phyloP scores from a whole-genome alignment of 2,329 filamentous ascomycete genomes.

The Colletotrichum magnum region DNA sequence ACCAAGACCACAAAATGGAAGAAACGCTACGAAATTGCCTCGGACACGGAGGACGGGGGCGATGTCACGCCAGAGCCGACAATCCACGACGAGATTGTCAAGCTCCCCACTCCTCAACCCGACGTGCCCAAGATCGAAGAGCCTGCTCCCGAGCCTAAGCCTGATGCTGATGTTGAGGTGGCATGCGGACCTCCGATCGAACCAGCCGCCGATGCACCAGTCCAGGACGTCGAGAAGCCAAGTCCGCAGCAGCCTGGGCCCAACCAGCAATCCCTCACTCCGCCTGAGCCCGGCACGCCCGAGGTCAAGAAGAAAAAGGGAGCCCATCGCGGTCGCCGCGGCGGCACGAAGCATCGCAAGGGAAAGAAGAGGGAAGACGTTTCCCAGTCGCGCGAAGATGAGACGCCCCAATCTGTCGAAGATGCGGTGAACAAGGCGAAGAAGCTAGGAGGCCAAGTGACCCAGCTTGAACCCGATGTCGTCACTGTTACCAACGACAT shows the following conservation, averaged over 20 bases:
- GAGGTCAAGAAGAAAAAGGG: slow-evolving; percentile 80
- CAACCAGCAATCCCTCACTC: slow-evolving; percentile 5
- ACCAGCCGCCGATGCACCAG: background rate
- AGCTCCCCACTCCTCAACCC: background rate
- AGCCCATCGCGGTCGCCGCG: slow-evolving; percentile 78
- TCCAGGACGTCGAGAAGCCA: background rate
- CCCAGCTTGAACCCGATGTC: slow-evolving; percentile 73
- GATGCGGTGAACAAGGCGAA: slow-evolving; percentile 73
- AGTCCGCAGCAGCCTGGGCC: background rate
- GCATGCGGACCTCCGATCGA: background rate
- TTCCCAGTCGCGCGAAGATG: slow-evolving; percentile 65
- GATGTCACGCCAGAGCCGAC: slow-evolving; percentile 32
- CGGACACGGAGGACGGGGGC: slow-evolving; percentile 34
- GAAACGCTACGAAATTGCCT: slow-evolving; percentile 46
- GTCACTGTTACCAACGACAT: slow-evolving; percentile 70
- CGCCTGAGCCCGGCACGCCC: slow-evolving; percentile 43
- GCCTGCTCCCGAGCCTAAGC: slow-evolving; percentile 5
- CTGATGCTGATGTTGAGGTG: background rate
- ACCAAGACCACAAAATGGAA: slow-evolving; percentile 44
- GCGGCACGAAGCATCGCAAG: slow-evolving; percentile 77
- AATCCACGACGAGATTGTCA: slow-evolving; percentile 15
- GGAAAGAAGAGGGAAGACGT: slow-evolving; percentile 67
- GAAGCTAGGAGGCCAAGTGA: slow-evolving; percentile 64
- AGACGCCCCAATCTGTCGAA: slow-evolving; percentile 66
- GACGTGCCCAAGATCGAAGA: slow-evolving; percentile 14